These are phyloP conservation scores for Pseudocercospora vitis DNA, from an alignment of 2,329 filamentous ascomycete genomes.

Conservation along the genomic window DNA sequence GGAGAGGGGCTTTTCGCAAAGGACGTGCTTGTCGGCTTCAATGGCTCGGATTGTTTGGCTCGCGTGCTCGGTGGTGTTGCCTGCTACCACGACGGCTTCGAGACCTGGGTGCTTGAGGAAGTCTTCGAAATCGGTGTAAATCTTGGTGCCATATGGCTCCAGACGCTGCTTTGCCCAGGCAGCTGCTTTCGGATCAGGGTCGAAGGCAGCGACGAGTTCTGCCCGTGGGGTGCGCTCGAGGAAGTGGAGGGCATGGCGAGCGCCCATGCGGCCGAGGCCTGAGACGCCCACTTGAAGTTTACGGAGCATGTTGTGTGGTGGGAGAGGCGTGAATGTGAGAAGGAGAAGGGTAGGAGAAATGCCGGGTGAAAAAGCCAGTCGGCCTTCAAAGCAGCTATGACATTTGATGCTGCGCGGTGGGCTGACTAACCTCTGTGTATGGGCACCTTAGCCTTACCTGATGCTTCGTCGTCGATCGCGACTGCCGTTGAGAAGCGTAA, in stretches of 20 bases:
- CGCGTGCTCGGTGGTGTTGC: slow-evolving; percentile 57
- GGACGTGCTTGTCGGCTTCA: slow-evolving; percentile 54
- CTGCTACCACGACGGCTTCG: slow-evolving; percentile 57
- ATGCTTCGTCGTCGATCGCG: too few relatives aligned
- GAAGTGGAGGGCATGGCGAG: slow-evolving; percentile 51
- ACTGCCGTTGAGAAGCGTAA: slow-evolving; percentile 10
- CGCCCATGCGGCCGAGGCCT: slow-evolving; percentile 53
- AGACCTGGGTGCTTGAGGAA: slow-evolving; percentile 58
- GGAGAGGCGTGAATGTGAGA: neutral
- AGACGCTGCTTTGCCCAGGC: slow-evolving; percentile 54
- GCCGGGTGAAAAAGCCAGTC: too few relatives aligned
- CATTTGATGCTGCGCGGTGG: too few relatives aligned
- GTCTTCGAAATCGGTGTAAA: slow-evolving; percentile 57
- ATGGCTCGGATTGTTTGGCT: slow-evolving; percentile 60
- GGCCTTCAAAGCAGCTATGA: too few relatives aligned
- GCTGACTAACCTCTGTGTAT: too few relatives aligned
- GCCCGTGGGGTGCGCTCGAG: slow-evolving; percentile 48
- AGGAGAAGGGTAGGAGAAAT: neutral
- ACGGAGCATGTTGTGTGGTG: slow-evolving; percentile 33
- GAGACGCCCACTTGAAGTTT: slow-evolving; percentile 48
- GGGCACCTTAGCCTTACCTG: too few relatives aligned
- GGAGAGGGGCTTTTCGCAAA: slow-evolving; percentile 61
- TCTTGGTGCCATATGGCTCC: slow-evolving; percentile 52
- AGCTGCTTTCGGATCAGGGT: slow-evolving; percentile 44
- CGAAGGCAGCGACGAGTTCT: slow-evolving; percentile 51